Conservation (phyloP, 257 asterid genomes). For the Fraxinus cuspidata region DNA sequence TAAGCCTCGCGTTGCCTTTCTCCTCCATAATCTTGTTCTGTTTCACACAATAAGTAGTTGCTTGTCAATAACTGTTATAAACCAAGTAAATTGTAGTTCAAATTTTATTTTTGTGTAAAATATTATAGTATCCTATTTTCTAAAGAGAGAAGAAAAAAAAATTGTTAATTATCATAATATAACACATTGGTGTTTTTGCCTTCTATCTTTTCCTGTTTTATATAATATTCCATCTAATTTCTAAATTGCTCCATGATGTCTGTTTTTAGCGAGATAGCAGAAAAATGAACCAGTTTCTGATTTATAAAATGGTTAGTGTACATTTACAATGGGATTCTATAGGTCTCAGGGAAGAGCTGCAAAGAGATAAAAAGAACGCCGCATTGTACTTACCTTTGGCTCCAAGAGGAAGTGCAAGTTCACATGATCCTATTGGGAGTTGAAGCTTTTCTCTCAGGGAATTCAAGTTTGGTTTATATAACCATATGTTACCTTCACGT, state of each 20-base stretch:
- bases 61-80: background rate
- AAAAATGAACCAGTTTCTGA: too few species aligned
- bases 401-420: constrained; percentile 82
- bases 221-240: too few species aligned
- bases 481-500: constrained; percentile 56
- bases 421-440: constrained; percentile 88
- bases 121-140: too few species aligned
- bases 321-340: too few species aligned
- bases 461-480: constrained; percentile 58
- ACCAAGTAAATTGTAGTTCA: background rate
- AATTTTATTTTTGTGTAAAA: background rate
- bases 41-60: background rate
- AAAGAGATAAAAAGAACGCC: background rate
- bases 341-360: background rate
- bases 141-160: too few species aligned
- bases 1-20: constrained; percentile 73
- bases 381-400: constrained; percentile 42
- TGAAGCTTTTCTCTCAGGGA: constrained; percentile 55
- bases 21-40: constrained; percentile 44
- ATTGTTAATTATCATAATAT: too few species aligned
- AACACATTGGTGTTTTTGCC: too few species aligned
- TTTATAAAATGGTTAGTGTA: too few species aligned
- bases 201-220: too few species aligned
- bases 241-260: too few species aligned
- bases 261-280: too few species aligned